These are phyloP conservation scores for Solanum piurae DNA, from an alignment of 257 asterid species.

Conservation along the genomic window DNA sequence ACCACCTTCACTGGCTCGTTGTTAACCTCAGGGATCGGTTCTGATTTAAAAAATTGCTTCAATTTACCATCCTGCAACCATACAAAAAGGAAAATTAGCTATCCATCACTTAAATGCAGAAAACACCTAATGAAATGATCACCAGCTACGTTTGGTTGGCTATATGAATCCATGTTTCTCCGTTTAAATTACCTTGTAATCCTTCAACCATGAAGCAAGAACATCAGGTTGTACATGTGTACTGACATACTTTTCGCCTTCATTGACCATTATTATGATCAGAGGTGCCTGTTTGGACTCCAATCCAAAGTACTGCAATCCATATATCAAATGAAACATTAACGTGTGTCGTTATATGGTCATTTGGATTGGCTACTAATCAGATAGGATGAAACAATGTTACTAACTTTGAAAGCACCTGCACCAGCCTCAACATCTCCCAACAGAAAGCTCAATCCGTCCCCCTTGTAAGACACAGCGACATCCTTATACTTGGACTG, in stretches of 20 bases:
- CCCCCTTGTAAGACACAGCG: constrained; percentile 50
- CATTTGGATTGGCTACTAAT: background rate
- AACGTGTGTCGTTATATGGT: background rate
- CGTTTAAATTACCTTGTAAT: constrained; percentile 31
- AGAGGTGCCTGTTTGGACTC: constrained; percentile 51
- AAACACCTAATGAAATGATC: background rate
- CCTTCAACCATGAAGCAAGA: constrained; percentile 53
- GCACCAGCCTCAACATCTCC: constrained; percentile 54
- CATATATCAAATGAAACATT: constrained; percentile 1
- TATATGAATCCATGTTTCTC: background rate
- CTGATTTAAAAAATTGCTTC: constrained; percentile 54
- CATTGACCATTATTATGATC: constrained; percentile 34
- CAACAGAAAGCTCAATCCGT: constrained; percentile 58
- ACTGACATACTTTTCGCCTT: constrained; percentile 45
- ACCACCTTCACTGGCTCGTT: constrained; percentile 83
- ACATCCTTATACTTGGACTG: constrained; percentile 43
- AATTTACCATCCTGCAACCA: constrained; percentile 49
- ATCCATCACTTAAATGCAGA: background rate
- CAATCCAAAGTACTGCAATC: constrained; percentile 67
- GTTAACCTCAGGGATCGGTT: constrained; percentile 66
- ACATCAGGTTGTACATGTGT: constrained; percentile 46
- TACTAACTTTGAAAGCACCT: constrained; percentile 52
- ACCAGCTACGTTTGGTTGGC: background rate
- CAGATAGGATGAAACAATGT: background rate
- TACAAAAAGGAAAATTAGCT: background rate